A percentile compares a stretch with the other conserved stretches of the same genome.
Evolutionary conservation across 768 basidiomycete genomes (phyloP).

Genomic region (Leucogyrophana mollusca): DNA sequence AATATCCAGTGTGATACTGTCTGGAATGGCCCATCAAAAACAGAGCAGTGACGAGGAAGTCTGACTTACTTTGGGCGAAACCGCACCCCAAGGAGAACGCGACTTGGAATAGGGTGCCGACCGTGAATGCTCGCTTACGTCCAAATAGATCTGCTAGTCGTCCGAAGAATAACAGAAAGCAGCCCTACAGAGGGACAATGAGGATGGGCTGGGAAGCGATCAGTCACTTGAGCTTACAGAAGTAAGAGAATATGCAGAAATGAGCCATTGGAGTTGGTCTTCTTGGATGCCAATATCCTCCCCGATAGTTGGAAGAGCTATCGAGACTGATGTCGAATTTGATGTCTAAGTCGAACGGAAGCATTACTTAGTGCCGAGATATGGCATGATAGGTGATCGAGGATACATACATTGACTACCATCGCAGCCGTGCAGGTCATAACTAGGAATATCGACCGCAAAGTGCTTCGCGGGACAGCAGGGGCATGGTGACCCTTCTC

Average conservation of each 20-base stretch:
- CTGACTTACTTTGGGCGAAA: constrained; percentile 50
- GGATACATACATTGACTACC: constrained; percentile 32
- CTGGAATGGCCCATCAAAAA: constrained; percentile 27
- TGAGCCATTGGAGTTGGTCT: constrained; percentile 61
- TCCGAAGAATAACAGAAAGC: constrained; percentile 73
- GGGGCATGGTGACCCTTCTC: constrained; percentile 1
- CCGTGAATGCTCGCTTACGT: constrained; percentile 63
- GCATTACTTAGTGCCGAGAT: too few species aligned
- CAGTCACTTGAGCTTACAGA: constrained; percentile 41
- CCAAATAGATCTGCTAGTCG: constrained; percentile 82
- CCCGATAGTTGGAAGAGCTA: constrained; percentile 54
- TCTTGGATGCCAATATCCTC: constrained; percentile 47
- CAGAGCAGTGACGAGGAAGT: neutral
- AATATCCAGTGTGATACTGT: constrained; percentile 60
- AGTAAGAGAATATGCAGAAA: constrained; percentile 66
- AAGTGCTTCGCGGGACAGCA: constrained; percentile 16
- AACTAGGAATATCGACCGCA: constrained; percentile 29
- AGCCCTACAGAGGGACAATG: constrained; percentile 70
- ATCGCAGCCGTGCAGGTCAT: constrained; percentile 39
- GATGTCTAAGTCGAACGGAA: constrained; percentile 21
- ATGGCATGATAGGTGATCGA: too few species aligned
- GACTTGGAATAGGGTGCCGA: constrained; percentile 53
- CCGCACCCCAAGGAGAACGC: constrained; percentile 64
- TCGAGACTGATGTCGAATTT: constrained; percentile 43
- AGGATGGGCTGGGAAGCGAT: too few species aligned